phyloP scores from a whole-genome alignment of 768 basidiomycete species.

The Mycena belliarum region DNA sequence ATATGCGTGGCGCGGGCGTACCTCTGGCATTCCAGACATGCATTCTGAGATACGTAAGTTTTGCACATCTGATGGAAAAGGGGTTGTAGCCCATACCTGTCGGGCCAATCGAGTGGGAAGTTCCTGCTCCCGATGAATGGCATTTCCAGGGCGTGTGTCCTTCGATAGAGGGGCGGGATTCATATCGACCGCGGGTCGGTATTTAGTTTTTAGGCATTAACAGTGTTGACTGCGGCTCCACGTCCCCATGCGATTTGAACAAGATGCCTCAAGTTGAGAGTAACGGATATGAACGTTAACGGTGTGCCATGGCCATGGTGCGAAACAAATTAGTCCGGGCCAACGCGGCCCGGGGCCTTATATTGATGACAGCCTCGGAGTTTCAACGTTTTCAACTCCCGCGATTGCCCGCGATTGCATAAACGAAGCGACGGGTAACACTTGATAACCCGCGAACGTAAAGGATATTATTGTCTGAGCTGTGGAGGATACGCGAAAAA shows the following conservation, averaged over 20 bases:
- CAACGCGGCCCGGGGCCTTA: too few relatives aligned
- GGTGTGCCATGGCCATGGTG: too few relatives aligned
- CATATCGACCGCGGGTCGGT: conserved; percentile 1
- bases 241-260: neutral
- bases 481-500: too few relatives aligned
- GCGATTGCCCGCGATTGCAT: too few relatives aligned
- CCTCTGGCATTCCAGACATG: conserved; percentile 21
- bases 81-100: neutral
- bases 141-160: neutral
- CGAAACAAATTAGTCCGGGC: too few relatives aligned
- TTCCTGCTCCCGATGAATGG: neutral
- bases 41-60: conserved; percentile 3
- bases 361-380: too few relatives aligned
- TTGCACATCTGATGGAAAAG: neutral
- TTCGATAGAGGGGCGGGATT: neutral
- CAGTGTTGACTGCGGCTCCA: neutral
- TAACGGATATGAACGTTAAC: neutral
- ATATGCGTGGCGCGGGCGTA: neutral
- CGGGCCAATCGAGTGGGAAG: neutral
- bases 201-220: neutral
- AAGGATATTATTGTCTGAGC: too few relatives aligned
- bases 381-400: too few relatives aligned
- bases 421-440: too few relatives aligned
- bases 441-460: too few relatives aligned
- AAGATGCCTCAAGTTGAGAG: neutral